Evolutionary conservation across 1,139 yeast species (phyloP).

Genomic region (Protomyces inundatus): DNA sequence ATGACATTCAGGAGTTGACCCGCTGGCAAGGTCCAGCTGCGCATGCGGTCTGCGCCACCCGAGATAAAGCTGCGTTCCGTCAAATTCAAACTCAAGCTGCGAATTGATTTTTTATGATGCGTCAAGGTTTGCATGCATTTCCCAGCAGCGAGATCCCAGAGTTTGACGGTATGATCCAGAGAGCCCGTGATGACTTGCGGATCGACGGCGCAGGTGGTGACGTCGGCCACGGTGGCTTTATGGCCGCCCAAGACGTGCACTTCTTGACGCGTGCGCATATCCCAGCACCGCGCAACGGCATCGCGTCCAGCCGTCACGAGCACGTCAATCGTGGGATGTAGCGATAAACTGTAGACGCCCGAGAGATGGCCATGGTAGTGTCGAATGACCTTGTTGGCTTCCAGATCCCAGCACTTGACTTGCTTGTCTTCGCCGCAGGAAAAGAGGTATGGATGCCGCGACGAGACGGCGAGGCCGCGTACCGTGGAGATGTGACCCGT

Average conservation of each 20-base stretch:
- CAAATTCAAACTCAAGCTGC: constrained; percentile 69
- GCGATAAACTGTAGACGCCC: constrained; percentile 74
- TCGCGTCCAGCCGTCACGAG: constrained; percentile 91
- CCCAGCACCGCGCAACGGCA: constrained; percentile 86
- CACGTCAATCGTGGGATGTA: constrained; percentile 83
- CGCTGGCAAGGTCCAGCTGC: constrained; percentile 77
- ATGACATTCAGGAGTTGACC: constrained; percentile 63
- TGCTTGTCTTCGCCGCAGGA: constrained; percentile 91
- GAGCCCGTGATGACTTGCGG: constrained; percentile 85
- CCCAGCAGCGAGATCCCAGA: constrained; percentile 82
- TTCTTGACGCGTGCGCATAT: constrained; percentile 71
- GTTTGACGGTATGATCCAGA: constrained; percentile 73
- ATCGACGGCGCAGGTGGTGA: constrained; percentile 62
- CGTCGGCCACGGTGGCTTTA: constrained; percentile 63
- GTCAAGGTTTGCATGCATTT: constrained; percentile 59
- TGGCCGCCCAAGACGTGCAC: constrained; percentile 81
- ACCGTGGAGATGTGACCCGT: constrained; percentile 93
- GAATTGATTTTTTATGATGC: constrained; percentile 76
- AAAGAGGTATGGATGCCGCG: constrained; percentile 78
- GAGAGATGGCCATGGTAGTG: constrained; percentile 93
- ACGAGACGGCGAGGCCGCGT: constrained; percentile 66
- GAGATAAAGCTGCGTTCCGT: constrained; percentile 71
- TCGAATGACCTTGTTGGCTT: constrained; percentile 71
- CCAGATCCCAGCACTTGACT: constrained; percentile 96
- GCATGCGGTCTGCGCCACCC: constrained; percentile 71